Conservation (phyloP, 2,329 filamentous ascomycete genomes). For the Diaporthe nobilis region DNA sequence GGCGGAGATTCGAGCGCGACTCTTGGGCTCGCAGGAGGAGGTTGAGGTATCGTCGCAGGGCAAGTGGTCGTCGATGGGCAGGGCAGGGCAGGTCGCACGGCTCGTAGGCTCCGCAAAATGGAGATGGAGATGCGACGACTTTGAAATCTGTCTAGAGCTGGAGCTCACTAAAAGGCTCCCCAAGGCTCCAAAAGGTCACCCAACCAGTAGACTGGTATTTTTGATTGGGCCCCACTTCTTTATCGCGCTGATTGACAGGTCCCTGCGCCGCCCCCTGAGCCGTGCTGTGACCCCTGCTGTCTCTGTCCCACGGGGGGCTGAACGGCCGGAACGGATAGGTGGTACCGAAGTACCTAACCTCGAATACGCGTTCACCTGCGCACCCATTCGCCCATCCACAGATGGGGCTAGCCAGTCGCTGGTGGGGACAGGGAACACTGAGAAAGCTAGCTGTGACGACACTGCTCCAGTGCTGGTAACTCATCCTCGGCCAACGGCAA, state of each 20-base stretch:
- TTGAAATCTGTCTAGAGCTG: slow-evolving; percentile 39
- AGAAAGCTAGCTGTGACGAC: slow-evolving; percentile 22
- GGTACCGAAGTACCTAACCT: not conserved
- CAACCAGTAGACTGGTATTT: slow-evolving; percentile 12
- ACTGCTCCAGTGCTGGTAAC: slow-evolving; percentile 3
- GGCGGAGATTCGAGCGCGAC: not conserved
- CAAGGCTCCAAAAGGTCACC: slow-evolving; percentile 15
- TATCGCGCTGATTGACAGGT: slow-evolving; percentile 18
- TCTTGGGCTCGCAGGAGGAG: not conserved
- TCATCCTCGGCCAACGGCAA: slow-evolving; percentile 32
- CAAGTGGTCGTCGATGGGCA: slow-evolving; percentile 28
- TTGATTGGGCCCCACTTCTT: slow-evolving; percentile 34
- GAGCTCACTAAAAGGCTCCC: slow-evolving; percentile 26
- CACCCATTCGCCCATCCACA: not conserved
- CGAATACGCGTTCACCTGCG: not conserved
- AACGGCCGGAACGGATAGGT: not conserved
- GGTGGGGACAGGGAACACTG: not conserved
- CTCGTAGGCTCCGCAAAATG: slow-evolving; percentile 36
- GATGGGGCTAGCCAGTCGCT: slow-evolving; percentile 19
- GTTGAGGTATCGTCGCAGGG: slow-evolving; percentile 11
- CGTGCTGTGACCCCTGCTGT: slow-evolving; percentile 1
- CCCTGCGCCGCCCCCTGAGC: slow-evolving; percentile 34
- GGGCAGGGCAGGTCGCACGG: slow-evolving; percentile 34
- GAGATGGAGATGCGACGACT: slow-evolving; percentile 30
- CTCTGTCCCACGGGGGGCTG: slow-evolving; percentile 9